These are phyloP conservation scores for Teunomyces atbi DNA, from an alignment of 805 yeast genomes.

Conservation along the genomic window DNA sequence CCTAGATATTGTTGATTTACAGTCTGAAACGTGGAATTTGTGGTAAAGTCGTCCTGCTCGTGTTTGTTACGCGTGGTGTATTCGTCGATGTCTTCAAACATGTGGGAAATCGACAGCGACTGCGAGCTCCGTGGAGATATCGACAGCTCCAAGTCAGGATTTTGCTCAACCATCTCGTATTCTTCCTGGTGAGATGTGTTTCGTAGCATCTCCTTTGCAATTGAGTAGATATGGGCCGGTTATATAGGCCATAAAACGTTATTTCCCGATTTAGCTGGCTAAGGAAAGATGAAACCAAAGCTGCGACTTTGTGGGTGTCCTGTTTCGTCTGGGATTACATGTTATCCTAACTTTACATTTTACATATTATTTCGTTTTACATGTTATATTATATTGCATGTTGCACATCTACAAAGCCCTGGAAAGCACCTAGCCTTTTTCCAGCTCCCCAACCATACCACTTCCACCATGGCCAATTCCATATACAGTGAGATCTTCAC, in stretches of 20 bases:
- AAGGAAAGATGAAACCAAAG: not conserved
- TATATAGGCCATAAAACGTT: not conserved
- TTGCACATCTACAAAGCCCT: not conserved
- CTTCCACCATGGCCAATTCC: slow-evolving; percentile 10
- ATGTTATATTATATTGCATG: too few species aligned
- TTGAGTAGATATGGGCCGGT: not conserved
- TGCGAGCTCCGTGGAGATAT: slow-evolving; percentile 1
- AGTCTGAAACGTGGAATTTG: slow-evolving; percentile 21
- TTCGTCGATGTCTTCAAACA: slow-evolving; percentile 30
- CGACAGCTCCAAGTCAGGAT: slow-evolving; percentile 2
- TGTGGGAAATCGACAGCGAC: slow-evolving; percentile 17
- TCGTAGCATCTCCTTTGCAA: slow-evolving; percentile 2
- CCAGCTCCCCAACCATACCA: not conserved
- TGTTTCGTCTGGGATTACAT: too few species aligned
- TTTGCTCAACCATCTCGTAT: slow-evolving; percentile 20
- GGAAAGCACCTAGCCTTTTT: not conserved
- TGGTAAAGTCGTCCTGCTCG: slow-evolving; percentile 20
- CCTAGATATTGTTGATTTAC: slow-evolving; percentile 16
- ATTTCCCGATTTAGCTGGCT: not conserved
- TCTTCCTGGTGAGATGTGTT: slow-evolving; percentile 9
- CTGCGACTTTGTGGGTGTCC: not conserved
- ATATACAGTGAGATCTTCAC: slow-evolving; percentile 25
- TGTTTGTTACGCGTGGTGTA: slow-evolving; percentile 9
- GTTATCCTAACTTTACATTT: too few species aligned
- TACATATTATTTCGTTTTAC: too few species aligned